These are phyloP conservation scores for Teunomyces aglyptinius DNA, from an alignment of 805 yeast genomes.

Conservation along the genomic window DNA sequence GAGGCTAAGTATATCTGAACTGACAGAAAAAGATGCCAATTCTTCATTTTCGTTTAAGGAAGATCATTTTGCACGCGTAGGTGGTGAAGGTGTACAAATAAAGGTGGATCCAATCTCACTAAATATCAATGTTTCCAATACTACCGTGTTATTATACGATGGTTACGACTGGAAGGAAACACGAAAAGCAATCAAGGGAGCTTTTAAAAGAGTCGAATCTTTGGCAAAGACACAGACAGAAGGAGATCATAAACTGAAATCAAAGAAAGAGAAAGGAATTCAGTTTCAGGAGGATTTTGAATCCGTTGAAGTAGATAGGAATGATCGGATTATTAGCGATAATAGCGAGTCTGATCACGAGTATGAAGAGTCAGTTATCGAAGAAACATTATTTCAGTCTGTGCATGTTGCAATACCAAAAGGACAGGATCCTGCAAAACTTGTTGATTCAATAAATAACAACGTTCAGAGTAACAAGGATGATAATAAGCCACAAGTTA, in stretches of 20 bases:
- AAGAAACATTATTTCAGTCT: constrained; percentile 71
- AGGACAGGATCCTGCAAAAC: constrained; percentile 41
- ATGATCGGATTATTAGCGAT: not conserved
- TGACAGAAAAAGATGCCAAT: constrained; percentile 4
- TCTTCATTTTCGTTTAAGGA: constrained; percentile 20
- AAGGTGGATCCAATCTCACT: constrained; percentile 23
- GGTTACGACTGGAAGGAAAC: constrained; percentile 93
- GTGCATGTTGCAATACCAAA: constrained; percentile 65
- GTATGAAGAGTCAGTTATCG: constrained; percentile 7
- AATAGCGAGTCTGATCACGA: constrained; percentile 1
- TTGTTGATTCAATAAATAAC: constrained; percentile 55
- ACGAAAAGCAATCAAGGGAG: constrained; percentile 59
- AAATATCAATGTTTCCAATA: constrained; percentile 37
- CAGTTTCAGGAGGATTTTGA: not conserved
- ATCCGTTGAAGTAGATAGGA: not conserved
- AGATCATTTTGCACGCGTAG: constrained; percentile 19
- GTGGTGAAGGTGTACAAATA: not conserved
- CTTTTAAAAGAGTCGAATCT: constrained; percentile 58
- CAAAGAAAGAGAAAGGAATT: not conserved
- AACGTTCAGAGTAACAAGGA: constrained; percentile 25
- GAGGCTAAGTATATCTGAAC: constrained; percentile 17
- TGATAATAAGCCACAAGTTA: constrained; percentile 15
- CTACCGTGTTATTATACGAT: constrained; percentile 60
- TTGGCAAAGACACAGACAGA: constrained; percentile 34
- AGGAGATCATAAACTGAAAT: constrained; percentile 13